These are phyloP conservation scores for Orbilia ellipsospora DNA, from an alignment of 2,329 filamentous ascomycete genomes.

Conservation along the genomic window DNA sequence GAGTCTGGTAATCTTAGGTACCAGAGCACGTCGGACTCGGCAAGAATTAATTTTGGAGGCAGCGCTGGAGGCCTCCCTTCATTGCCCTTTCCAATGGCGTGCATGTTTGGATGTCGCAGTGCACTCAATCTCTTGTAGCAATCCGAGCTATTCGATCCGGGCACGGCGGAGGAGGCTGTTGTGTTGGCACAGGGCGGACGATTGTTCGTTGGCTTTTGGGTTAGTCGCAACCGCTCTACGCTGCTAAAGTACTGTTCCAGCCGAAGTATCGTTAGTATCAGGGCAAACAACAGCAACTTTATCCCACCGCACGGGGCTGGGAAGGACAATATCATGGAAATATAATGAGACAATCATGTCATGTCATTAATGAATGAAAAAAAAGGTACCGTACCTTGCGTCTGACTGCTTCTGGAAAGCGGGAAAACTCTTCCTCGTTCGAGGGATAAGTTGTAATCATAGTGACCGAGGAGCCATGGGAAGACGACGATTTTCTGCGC, in stretches of 20 bases:
- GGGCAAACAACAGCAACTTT: constrained; percentile 29
- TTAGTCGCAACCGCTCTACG: constrained; percentile 75
- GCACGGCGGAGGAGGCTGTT: constrained; percentile 60
- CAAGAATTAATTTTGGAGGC: constrained; percentile 61
- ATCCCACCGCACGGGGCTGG: constrained; percentile 26
- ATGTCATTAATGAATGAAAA: constrained; percentile 26
- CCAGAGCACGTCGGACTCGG: constrained; percentile 73
- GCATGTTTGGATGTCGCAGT: constrained; percentile 56
- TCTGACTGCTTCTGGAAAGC: constrained; percentile 68
- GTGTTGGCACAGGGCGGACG: constrained; percentile 40
- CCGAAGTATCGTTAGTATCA: constrained; percentile 22
- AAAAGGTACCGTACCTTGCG: constrained; percentile 67
- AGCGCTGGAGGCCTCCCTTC: constrained; percentile 24
- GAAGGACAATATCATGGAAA: constrained; percentile 1
- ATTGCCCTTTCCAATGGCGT: constrained; percentile 46
- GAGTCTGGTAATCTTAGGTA: constrained; percentile 78
- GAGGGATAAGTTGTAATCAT: constrained; percentile 56
- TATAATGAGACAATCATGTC: constrained; percentile 42
- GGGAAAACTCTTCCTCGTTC: constrained; percentile 65
- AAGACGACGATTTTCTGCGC: constrained; percentile 51
- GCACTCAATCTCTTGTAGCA: constrained; percentile 50
- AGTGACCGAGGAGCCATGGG: constrained; percentile 55
- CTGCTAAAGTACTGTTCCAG: constrained; percentile 75
- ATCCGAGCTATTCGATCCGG: constrained; percentile 53
- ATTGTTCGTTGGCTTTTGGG: constrained; percentile 63